Evolutionary conservation across 1,284 basidiomycete species (phyloP).

Genomic region (Puccinia novopanici): DNA sequence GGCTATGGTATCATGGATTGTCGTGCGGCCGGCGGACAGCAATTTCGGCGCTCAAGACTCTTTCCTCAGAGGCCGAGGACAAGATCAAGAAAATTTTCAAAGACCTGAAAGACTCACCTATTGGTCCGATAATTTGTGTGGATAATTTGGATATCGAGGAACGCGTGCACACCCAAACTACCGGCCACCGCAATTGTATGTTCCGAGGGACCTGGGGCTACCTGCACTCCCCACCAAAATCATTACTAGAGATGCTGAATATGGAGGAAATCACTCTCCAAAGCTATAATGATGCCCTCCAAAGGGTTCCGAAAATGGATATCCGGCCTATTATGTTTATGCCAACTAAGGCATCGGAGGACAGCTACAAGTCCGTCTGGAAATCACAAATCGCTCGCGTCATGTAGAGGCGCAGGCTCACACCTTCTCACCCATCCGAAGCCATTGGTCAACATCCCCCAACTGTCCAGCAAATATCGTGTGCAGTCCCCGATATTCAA

Average conservation of each 20-base stretch:
- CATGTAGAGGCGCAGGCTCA: background rate
- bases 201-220: constrained; percentile 26
- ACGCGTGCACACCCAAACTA: background rate
- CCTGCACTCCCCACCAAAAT: background rate
- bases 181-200: background rate
- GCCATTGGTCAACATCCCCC: background rate
- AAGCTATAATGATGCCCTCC: background rate
- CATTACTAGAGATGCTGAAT: background rate
- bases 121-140: constrained; percentile 2
- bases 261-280: background rate
- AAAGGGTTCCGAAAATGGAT: background rate
- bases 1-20: background rate
- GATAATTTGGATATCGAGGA: constrained; percentile 28
- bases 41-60: background rate
- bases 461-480: background rate
- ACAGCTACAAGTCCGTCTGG: background rate
- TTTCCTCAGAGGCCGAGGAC: background rate
- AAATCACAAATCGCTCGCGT: background rate
- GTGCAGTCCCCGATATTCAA: background rate
- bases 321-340: background rate
- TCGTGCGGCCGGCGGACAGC: background rate
- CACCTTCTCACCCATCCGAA: background rate
- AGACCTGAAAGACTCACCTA: background rate
- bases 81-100: background rate
- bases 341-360: background rate